These are phyloP conservation scores for Leucoagaricus sp. DNA, from an alignment of 1,284 basidiomycete genomes.

Conservation along the genomic window DNA sequence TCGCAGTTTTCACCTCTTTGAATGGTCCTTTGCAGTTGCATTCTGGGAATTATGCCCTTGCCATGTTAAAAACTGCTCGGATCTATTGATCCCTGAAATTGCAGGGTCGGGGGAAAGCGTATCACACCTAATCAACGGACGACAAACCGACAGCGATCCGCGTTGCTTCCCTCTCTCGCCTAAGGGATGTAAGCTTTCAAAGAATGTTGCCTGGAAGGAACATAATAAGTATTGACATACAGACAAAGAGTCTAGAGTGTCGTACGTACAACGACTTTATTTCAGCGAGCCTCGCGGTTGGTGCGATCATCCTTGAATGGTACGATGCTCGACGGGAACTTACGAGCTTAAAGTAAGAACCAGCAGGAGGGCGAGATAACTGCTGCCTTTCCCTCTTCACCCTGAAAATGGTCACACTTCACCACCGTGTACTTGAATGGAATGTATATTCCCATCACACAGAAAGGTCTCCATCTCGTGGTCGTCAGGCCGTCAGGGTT, in stretches of 20 bases:
- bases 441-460: neutral
- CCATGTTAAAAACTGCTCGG: neutral
- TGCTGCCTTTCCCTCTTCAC: neutral
- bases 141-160: slow-evolving; percentile 2
- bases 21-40: neutral
- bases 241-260: neutral
- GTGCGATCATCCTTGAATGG: neutral
- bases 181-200: slow-evolving; percentile 6
- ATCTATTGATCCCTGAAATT: slow-evolving; percentile 7
- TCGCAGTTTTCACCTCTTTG: neutral
- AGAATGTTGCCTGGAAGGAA: neutral
- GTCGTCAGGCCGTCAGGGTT: neutral
- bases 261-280: neutral
- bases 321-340: neutral
- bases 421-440: neutral
- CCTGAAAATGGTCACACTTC: neutral
- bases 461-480: neutral
- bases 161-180: neutral
- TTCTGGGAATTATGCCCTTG: neutral
- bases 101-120: slow-evolving; percentile 12
- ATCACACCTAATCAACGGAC: slow-evolving; percentile 1
- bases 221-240: neutral
- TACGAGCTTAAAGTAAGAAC: neutral
- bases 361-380: neutral
- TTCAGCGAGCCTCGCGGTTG: neutral